Evolutionary conservation across 345 rosid species (phyloP), one percentile per base, ranked within the genome.

Genomic region (Acer saccharum): DNA sequence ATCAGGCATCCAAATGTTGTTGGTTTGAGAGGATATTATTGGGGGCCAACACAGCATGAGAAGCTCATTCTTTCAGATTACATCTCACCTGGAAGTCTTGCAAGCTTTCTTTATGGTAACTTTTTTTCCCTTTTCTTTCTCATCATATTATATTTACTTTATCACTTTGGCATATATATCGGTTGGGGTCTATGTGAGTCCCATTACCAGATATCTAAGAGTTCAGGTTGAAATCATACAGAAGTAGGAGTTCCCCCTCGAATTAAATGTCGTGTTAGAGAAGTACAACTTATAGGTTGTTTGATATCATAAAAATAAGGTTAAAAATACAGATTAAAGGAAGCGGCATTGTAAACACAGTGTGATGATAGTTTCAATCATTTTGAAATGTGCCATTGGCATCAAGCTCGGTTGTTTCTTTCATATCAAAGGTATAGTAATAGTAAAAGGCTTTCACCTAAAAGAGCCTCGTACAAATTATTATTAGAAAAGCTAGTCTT

Each of bases 11-110:
- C 99, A 32, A 96, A 96, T 81, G 99, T 96, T 32, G 99, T 94
- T 61, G 94, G 97, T 52, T 88, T 96, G 81, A 82, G 93, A 83
- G 99, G 99, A 14, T 96, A 96, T 88, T 96, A 96, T 65, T 96
- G 99, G 99, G 99, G 99, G 21, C 99, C 98, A 4, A 94, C 97
- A 18, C 98, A 91, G 83, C 99, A 96, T 66, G 99, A 96, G 84
- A 96, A 96, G 88, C 97, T 96, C 79, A 94, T 96, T 85, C 94
- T 96, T 76, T 96, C 97, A 0, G 99, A 96, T 84, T 94, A 86
- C 64, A 88, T 96, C 74, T 88, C 97, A 4, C 97, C 98, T 61
- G 99, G 99, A 84, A 96, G 97, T 84, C 99, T 96, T 20, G 94
- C 98, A 41, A 89, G 92, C 92, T 96, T 94, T 88, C 95, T 96